Evolutionary conservation across 352 stramenopile species (phyloP).

Genomic region (Phytophthora ramorum): DNA sequence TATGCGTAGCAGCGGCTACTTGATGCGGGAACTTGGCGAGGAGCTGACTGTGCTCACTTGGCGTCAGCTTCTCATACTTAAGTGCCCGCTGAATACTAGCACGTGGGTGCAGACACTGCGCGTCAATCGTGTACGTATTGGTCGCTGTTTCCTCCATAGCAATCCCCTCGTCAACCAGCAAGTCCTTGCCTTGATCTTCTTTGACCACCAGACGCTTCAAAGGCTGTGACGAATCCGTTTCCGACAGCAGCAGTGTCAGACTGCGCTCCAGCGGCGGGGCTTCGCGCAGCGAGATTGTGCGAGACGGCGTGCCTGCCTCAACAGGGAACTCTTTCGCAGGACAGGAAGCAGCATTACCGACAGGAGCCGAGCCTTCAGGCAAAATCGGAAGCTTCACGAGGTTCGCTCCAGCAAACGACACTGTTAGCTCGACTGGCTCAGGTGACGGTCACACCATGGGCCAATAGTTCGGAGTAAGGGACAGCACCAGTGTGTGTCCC

Average conservation of each 20-base stretch:
- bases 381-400: constrained; percentile 46
- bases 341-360: constrained; percentile 9
- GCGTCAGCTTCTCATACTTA: constrained; percentile 49
- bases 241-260: constrained; percentile 44
- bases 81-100: constrained; percentile 49
- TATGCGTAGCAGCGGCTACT: constrained; percentile 23
- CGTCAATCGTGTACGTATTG: constrained; percentile 55
- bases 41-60: constrained; percentile 16
- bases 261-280: constrained; percentile 39
- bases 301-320: constrained; percentile 35
- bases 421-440: constrained; percentile 39
- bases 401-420: constrained; percentile 40
- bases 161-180: constrained; percentile 59
- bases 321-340: constrained; percentile 45
- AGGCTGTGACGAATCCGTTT: constrained; percentile 38
- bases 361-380: neutral
- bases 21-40: constrained; percentile 25
- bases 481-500: constrained; percentile 44
- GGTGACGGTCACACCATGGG: constrained; percentile 59
- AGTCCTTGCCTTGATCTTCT: constrained; percentile 53
- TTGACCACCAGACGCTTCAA: constrained; percentile 41
- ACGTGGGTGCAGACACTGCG: constrained; percentile 34
- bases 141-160: constrained; percentile 51
- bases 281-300: constrained; percentile 45
- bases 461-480: constrained; percentile 58